Base-by-base conservation (phyloP, 768 basidiomycete species). In the Termitomyces sp. region DNA sequence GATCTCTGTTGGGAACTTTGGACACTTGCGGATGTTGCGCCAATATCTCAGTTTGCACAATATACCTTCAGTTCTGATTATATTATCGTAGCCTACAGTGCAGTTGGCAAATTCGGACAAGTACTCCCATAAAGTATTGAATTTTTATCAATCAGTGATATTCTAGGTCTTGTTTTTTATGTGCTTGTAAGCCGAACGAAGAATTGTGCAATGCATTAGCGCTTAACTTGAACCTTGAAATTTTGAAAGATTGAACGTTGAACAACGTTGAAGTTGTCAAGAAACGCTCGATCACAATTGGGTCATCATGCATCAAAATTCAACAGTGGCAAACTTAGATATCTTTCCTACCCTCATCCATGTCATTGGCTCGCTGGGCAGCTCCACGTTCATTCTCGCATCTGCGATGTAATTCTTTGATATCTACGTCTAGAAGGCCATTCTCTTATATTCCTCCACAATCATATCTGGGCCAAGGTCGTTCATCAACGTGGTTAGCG, bases 361-460 rank as follows among this genome's bases (percentile, higher is more conserved):
- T 74, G 73, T 67, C 9, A 42, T 42, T 73, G 58, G 64, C 65
- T 61, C 66, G 65, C 64, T 66, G 72, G 61, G 65, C 69, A 61
- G 41, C 65, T 52, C 54, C 62, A 63, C 70, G 69, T 64, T 68
- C 69, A 58, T 56, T 65, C 54, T 60, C 55, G 59, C 63, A 60
- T 44, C 45, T 65, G 61, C 64, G 59, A 52, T 59, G 61, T 44
- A 61, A 58, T 51, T 27, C 52, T 24, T 47, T 68, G n/a, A 65
- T 62, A 54, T 24, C 31, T 20, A 55, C 59, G 20, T 61, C 57
- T 56, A 48, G 44, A 20, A 56, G 65, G 15, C 27, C 45, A 18
- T 53, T 49, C 33, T 39, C 63, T 39, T 53, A 34, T 41, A 2
- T 20, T 42, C 27, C 18, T 30, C 37, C 16, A 13, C 39, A 6